phyloP scores from a whole-genome alignment of 345 rosid genomes.

The Eucalyptus cladocalyx region DNA sequence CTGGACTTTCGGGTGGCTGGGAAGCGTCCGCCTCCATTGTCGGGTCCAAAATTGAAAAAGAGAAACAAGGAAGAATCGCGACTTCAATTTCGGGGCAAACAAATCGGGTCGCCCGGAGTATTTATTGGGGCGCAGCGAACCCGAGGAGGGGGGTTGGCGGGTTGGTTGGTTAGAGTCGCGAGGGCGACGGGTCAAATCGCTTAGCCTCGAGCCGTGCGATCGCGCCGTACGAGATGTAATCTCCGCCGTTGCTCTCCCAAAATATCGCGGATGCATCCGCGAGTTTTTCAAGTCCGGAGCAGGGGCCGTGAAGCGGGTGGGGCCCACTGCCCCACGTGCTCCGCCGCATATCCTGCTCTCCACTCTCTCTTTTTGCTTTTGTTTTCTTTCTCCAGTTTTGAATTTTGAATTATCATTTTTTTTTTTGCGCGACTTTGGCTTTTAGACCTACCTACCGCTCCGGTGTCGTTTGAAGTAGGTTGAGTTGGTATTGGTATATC shows the following conservation, averaged over 20 bases:
- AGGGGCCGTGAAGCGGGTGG: background rate
- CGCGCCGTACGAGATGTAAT: background rate
- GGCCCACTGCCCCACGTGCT: background rate
- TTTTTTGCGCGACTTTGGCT: background rate
- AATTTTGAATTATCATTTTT: background rate
- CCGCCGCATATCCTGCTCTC: background rate
- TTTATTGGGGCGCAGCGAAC: background rate
- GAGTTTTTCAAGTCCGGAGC: background rate
- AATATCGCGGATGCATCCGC: background rate
- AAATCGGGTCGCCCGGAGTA: background rate
- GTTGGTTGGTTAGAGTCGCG: background rate
- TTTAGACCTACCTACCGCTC: background rate
- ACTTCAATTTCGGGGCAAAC: background rate
- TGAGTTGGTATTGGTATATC: background rate
- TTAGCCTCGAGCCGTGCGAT: background rate
- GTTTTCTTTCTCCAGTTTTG: background rate
- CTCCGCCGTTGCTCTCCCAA: background rate
- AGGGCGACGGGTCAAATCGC: background rate
- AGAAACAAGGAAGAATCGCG: background rate
- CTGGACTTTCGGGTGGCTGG: background rate
- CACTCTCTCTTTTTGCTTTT: background rate
- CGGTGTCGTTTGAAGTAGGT: background rate
- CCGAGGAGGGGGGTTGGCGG: background rate
- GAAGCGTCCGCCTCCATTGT: background rate
- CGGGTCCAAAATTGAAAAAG: background rate